Base-by-base conservation (phyloP, 768 basidiomycete species). In the Kwoniella botswanensis region DNA sequence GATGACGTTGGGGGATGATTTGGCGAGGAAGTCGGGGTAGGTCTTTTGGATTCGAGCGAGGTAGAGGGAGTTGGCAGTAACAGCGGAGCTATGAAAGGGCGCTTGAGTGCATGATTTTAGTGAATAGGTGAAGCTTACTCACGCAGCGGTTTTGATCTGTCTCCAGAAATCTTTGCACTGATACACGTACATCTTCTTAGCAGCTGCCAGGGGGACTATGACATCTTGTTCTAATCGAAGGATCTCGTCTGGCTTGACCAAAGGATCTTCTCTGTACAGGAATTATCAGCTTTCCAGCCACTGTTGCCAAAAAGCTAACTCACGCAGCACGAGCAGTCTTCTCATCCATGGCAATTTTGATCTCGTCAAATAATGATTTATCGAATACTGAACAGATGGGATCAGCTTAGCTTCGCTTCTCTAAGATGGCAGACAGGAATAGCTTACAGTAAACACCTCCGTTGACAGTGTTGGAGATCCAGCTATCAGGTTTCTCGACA, bases 171-270 rank as follows among this genome's bases (percentile, higher is more conserved):
- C 79, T 17, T 71, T 79, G 21, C 82, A 81, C 72, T 82, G 79
- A 82, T 83, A 86, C 2, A 85, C 86, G 71, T 79, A 86, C 61
- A 86, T 82, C 79, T 85, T 86, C 67, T 75, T 75, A 21, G 74
- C 59, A 7, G 82, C 79, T 2, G 85, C 85, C 9, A 86, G 77
- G 11, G 85, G 85, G 4, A 85, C 84, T 57, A 86, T 81, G 43
- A 86, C 85, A 73, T 86, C 86, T 74, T 85, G 85, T 72, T 86
- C 86, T 22, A 86, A 73, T 43, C 84, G 84, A 6, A 86, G 78
- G 68, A 84, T 83, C 58, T 86, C 86, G 73, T 85, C 85, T 13
- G 78, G 71, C 60, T 82, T 76, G 59, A 82, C 66, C 22, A 82
- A 71, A 2, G 84, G 83, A 68, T 85, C 82, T 64, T 83, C 80